Conservation (phyloP, 2,329 filamentous ascomycete genomes). For the Aspergillus tamarii region DNA sequence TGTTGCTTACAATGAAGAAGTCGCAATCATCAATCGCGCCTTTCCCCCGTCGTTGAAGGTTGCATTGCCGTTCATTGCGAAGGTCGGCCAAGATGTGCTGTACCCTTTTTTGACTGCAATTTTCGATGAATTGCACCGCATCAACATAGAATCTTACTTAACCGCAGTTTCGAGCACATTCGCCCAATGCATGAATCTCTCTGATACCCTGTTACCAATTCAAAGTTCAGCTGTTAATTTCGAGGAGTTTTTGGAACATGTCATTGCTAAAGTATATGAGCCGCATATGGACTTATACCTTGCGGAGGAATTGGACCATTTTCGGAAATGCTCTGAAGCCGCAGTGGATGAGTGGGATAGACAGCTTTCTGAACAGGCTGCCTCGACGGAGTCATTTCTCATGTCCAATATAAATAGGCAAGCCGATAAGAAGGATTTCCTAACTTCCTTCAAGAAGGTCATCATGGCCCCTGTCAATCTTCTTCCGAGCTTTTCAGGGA, state of each 20-base stretch:
- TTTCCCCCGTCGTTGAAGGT: conserved; percentile 74
- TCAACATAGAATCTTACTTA: conserved; percentile 75
- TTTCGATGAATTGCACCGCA: conserved; percentile 83
- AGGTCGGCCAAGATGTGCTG: conserved; percentile 78
- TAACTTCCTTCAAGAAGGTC: conserved; percentile 96
- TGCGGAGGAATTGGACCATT: conserved; percentile 85
- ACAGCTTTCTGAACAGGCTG: conserved; percentile 87
- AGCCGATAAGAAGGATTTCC: conserved; percentile 93
- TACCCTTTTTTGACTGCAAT: conserved; percentile 83
- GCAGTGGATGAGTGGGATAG: conserved; percentile 88
- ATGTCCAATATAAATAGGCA: conserved; percentile 95
- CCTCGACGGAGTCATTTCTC: conserved; percentile 86
- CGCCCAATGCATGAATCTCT: conserved; percentile 80
- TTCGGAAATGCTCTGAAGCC: conserved; percentile 73
- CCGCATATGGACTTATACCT: conserved; percentile 93
- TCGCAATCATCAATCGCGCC: conserved; percentile 75
- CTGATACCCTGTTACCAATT: conserved; percentile 69
- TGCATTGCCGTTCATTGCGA: conserved; percentile 77
- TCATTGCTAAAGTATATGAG: conserved; percentile 77
- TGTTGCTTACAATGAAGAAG: conserved; percentile 79
- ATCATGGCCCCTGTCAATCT: conserved; percentile 99
- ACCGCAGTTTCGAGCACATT: conserved; percentile 86
- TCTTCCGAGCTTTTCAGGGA: conserved; percentile 70
- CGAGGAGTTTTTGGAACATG: conserved; percentile 65
- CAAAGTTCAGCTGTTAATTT: conserved; percentile 62